Evolutionary conservation across 495 filamentous ascomycete genomes (phyloP).

Genomic region (Penicillium macrosclerotiorum): DNA sequence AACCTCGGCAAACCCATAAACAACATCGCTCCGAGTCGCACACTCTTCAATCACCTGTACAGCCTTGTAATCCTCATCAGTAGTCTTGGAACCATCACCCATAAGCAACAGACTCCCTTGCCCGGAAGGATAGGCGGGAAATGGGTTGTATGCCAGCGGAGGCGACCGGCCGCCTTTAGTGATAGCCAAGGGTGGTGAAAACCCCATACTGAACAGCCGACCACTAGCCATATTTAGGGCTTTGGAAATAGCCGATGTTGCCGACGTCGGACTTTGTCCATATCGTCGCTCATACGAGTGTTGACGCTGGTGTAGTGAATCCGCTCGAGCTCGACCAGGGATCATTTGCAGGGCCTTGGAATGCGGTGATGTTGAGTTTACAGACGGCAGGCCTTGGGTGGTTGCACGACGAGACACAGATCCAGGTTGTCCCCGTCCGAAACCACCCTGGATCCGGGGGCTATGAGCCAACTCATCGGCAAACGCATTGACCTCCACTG

Average conservation of each 20-base stretch:
- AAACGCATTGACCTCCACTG: constrained; percentile 94
- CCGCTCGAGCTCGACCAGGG: constrained; percentile 57
- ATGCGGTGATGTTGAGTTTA: constrained; percentile 28
- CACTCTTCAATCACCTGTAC: constrained; percentile 84
- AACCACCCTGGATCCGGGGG: constrained; percentile 52
- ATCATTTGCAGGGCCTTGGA: constrained; percentile 69
- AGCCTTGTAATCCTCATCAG: constrained; percentile 78
- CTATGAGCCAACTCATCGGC: constrained; percentile 90
- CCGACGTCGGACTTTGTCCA: constrained; percentile 71
- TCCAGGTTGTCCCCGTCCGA: constrained; percentile 38
- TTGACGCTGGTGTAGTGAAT: constrained; percentile 61
- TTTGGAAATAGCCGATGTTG: constrained; percentile 88
- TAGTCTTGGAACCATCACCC: constrained; percentile 59
- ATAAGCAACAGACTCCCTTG: constrained; percentile 59
- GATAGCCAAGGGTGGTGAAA: constrained; percentile 66
- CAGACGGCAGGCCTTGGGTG: constrained; percentile 55
- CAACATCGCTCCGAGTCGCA: constrained; percentile 88
- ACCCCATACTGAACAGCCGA: constrained; percentile 73
- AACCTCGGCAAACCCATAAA: constrained; percentile 95
- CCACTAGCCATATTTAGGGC: constrained; percentile 92
- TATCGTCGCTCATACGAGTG: constrained; percentile 79
- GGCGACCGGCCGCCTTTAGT: constrained; percentile 67
- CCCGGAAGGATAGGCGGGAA: constrained; percentile 79
- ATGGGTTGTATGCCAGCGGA: constrained; percentile 74
- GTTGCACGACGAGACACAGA: constrained; percentile 67